phyloP scores from a whole-genome alignment of 2,329 filamentous ascomycete species.

The Juglanconis juglandina region DNA sequence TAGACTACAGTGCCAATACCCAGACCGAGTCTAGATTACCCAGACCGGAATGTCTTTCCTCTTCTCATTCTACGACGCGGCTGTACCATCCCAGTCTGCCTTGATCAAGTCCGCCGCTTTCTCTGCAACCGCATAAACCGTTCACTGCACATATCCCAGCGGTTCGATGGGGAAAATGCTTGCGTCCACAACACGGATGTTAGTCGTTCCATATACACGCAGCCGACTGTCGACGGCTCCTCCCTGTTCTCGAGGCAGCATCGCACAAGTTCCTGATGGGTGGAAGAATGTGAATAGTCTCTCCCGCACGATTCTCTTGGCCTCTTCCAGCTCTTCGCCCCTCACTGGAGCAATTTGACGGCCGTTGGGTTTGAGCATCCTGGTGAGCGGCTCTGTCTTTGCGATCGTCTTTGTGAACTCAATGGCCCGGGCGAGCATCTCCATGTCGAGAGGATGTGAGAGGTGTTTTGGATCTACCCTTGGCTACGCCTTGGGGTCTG shows the following conservation, averaged over 20 bases:
- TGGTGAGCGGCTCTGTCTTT: conserved; percentile 33
- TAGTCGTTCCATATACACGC: neutral
- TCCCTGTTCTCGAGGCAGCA: neutral
- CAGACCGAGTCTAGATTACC: no score
- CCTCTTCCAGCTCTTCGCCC: neutral
- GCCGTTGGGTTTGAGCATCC: conserved; percentile 31
- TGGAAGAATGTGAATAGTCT: neutral
- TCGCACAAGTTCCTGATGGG: neutral
- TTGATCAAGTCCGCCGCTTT: conserved; percentile 1
- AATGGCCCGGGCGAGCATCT: conserved; percentile 39
- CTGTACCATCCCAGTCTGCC: neutral
- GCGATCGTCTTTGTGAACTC: conserved; percentile 38
- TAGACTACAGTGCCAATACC: no score
- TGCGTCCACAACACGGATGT: neutral
- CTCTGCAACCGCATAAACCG: neutral
- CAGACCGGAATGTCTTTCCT: no score
- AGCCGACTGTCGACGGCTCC: neutral
- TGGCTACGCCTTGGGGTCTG: conserved; percentile 37
- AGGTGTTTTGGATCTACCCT: conserved; percentile 54
- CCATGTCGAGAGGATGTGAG: conserved; percentile 42
- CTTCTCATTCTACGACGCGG: no score
- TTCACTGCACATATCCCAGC: neutral
- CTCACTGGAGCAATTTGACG: neutral
- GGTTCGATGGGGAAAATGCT: neutral
- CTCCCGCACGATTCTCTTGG: neutral